Conservation (phyloP, 2,329 filamentous ascomycete species). For the Aspergillus ruber region DNA sequence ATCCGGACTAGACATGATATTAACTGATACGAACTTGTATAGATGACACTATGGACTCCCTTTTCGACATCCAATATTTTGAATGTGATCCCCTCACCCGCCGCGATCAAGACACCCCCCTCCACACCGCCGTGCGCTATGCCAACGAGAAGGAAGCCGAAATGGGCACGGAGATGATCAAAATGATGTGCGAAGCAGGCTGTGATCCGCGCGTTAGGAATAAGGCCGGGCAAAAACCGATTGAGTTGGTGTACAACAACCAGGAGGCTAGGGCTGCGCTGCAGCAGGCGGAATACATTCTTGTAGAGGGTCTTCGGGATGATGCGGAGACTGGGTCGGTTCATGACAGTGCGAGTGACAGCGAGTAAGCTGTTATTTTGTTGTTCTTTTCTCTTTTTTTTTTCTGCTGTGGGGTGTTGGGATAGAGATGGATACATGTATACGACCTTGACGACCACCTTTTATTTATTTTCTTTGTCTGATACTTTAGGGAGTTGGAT, state of each 20-base stretch:
- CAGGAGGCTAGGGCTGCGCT: constrained; percentile 36
- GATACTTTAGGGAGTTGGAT: not conserved
- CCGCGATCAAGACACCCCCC: constrained; percentile 41
- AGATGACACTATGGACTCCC: constrained; percentile 43
- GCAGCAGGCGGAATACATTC: constrained; percentile 41
- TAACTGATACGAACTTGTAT: not conserved
- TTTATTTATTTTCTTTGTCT: constrained; percentile 2
- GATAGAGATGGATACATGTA: constrained; percentile 6
- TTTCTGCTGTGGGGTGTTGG: not conserved
- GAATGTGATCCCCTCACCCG: constrained; percentile 44
- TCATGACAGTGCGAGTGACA: constrained; percentile 37
- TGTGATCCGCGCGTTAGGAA: constrained; percentile 44
- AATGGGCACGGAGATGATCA: constrained; percentile 40
- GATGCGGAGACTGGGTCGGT: constrained; percentile 27
- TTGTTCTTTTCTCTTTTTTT: constrained; percentile 1
- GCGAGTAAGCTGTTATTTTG: constrained; percentile 22
- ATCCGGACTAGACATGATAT: not conserved
- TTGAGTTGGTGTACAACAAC: constrained; percentile 40
- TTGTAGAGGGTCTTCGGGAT: constrained; percentile 39
- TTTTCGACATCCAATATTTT: constrained; percentile 44
- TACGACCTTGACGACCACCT: constrained; percentile 14
- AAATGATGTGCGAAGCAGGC: constrained; percentile 45
- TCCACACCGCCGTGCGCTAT: constrained; percentile 40
- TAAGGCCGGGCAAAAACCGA: constrained; percentile 42
- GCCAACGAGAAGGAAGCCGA: constrained; percentile 42